phyloP scores from a whole-genome alignment of 2,329 filamentous ascomycete genomes.

The Lasiodiplodia theobromae region DNA sequence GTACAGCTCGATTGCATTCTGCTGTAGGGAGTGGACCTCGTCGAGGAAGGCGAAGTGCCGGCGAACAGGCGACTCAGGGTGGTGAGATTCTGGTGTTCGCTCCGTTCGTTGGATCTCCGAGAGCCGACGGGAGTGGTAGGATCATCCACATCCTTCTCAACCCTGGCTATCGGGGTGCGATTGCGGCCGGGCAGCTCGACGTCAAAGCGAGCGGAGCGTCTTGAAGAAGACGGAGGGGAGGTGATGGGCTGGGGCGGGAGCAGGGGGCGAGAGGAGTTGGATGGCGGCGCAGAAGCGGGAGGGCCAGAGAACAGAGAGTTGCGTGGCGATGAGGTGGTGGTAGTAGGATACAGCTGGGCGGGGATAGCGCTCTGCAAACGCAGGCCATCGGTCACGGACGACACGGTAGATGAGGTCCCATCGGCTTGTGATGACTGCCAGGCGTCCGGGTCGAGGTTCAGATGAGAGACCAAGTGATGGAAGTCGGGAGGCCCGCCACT shows the following conservation, averaged over 20 bases:
- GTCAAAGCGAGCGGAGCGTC: constrained; percentile 17
- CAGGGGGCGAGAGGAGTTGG: constrained; percentile 18
- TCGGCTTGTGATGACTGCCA: constrained; percentile 19
- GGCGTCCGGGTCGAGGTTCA: constrained; percentile 26
- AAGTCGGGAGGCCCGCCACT: constrained; percentile 13
- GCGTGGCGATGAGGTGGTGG: not conserved
- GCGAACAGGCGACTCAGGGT: constrained; percentile 56
- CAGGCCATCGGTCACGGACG: constrained; percentile 9
- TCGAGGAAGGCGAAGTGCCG: constrained; percentile 47
- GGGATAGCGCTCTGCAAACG: constrained; percentile 21
- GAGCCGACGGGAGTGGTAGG: constrained; percentile 49
- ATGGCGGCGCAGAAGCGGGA: constrained; percentile 27
- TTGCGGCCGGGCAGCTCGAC: constrained; percentile 7
- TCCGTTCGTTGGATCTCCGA: constrained; percentile 40
- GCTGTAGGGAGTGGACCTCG: constrained; percentile 52
- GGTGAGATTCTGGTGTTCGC: constrained; percentile 51
- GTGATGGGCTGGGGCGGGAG: constrained; percentile 7
- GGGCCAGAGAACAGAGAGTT: constrained; percentile 20
- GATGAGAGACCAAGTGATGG: constrained; percentile 28
- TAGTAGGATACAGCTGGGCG: constrained; percentile 10
- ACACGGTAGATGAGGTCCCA: not conserved
- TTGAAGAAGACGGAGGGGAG: constrained; percentile 15
- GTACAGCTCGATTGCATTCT: constrained; percentile 45
- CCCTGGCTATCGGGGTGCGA: constrained; percentile 40
- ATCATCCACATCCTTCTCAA: constrained; percentile 59